Evolutionary conservation across 2,329 filamentous ascomycete species (phyloP), one percentile per base, ranked within the genome.

Genomic region (Immersiporthe knoxdaviesiana): DNA sequence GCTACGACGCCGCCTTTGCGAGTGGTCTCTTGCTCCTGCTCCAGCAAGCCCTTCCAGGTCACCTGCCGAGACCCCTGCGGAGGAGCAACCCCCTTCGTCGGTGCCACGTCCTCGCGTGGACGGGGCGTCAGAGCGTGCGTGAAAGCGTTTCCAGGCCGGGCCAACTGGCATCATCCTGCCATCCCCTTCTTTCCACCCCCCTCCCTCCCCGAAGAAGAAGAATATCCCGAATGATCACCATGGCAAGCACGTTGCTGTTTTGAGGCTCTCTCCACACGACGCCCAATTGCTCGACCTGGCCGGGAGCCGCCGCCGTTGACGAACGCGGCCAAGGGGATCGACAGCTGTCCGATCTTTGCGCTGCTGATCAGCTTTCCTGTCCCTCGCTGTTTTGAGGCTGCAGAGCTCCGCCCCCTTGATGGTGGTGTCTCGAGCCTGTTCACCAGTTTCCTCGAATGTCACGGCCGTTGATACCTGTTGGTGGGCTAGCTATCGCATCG

Each of bases 81-180:
- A 50, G n/a, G 50, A 50, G 32, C 50, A 59, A 8, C 35, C 35
- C n/a, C n/a, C n/a, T n/a, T 35, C 50, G 18, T 35, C 30, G 37
- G 44, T 54, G 58, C 63, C 62, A 59, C 65, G 66, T 52, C 14
- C 24, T 50, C 58, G 63, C 52, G 50, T 62, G 63, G 56, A 37
- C 27, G n/a, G 30, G 27, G 44, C 68, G 27, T 66, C 63, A 68
- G 66, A 70, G 47, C 47, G 54, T 52, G 66, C n/a, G n/a, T n/a
- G n/a, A n/a, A n/a, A n/a, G 69, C 69, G 63, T 62, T 50, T 63
- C 35, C 52, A 41, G 54, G 39, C 35, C 66, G n/a, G 16, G 35
- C 44, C 62, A 35, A 50, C 44, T 63, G 69, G 66, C 66, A 70
- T 68, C 14, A 68, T 44, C 69, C 66, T 56, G 24, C 52, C 21